These are phyloP conservation scores for Amaranthus hypochondriacus DNA, from an alignment of 148 eudicot species.

Conservation along the genomic window DNA sequence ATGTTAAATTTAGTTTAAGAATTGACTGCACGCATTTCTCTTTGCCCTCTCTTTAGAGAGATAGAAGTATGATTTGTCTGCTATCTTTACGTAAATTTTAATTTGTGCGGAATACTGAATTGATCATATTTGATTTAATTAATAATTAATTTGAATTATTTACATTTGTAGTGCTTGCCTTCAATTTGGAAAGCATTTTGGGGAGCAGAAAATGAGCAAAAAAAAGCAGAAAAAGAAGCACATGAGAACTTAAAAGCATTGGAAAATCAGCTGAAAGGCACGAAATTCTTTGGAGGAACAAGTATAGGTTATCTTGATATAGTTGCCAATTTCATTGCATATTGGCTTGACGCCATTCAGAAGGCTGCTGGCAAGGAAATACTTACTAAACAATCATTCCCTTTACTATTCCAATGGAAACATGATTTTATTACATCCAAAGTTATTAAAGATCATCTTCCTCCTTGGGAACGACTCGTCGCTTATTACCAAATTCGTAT, in stretches of 20 bases:
- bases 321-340: constrained; percentile 28
- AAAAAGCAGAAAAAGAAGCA: constrained; percentile 25
- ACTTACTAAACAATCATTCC: constrained; percentile 20
- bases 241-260: constrained; percentile 19
- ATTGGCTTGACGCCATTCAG: constrained; percentile 31
- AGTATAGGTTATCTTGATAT: constrained; percentile 34
- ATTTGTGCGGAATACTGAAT: not conserved
- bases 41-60: no score
- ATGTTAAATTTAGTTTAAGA: no score
- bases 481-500: constrained; percentile 22
- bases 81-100: no score
- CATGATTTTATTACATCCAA: constrained; percentile 7
- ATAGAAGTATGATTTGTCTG: no score
- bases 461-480: constrained; percentile 28
- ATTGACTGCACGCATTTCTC: no score
- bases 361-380: constrained; percentile 22
- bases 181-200: constrained; percentile 25
- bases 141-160: not conserved
- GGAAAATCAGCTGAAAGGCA: constrained; percentile 32
- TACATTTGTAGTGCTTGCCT: constrained; percentile 16
- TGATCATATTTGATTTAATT: not conserved
- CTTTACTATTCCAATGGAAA: constrained; percentile 19
- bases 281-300: constrained; percentile 31
- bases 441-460: constrained; percentile 15
- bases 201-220: constrained; percentile 24